Evolutionary conservation across 169 alveolate species (phyloP).

Genomic region (Cryptosporidium baileyi): DNA sequence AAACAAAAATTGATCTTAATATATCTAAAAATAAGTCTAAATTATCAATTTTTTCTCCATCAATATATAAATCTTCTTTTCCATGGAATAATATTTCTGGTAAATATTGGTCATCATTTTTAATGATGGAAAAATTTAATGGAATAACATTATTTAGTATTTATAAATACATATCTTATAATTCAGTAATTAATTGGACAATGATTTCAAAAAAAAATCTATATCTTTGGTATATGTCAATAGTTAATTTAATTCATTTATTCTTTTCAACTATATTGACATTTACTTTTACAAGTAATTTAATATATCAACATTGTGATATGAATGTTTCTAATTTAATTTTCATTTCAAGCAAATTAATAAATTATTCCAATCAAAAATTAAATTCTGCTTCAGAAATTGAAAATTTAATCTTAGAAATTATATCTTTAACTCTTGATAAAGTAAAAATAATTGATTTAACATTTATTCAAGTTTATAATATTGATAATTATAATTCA

Average conservation of each 20-base stretch:
- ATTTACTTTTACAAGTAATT: conserved; percentile 34
- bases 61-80: conserved; percentile 3
- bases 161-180: background rate
- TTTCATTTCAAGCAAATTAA: too few relatives aligned
- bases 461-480: background rate
- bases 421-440: background rate
- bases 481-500: conserved; percentile 17
- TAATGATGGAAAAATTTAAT: conserved; percentile 17
- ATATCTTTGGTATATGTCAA: conserved; percentile 16
- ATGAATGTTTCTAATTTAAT: conserved; percentile 23
- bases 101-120: conserved; percentile 47
- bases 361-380: too few relatives aligned
- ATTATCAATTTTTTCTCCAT: conserved; percentile 8
- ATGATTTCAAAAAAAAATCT: background rate
- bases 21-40: background rate
- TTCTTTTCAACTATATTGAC: conserved; percentile 15
- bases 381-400: too few relatives aligned
- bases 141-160: conserved; percentile 42
- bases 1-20: background rate
- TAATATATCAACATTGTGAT: conserved; percentile 60
- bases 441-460: conserved; percentile 28
- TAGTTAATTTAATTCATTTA: background rate
- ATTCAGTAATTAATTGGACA: conserved; percentile 42
- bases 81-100: conserved; percentile 34
- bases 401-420: conserved; percentile 3